Conservation (phyloP, 148 eudicot genomes). For the Nyssa sinensis region DNA sequence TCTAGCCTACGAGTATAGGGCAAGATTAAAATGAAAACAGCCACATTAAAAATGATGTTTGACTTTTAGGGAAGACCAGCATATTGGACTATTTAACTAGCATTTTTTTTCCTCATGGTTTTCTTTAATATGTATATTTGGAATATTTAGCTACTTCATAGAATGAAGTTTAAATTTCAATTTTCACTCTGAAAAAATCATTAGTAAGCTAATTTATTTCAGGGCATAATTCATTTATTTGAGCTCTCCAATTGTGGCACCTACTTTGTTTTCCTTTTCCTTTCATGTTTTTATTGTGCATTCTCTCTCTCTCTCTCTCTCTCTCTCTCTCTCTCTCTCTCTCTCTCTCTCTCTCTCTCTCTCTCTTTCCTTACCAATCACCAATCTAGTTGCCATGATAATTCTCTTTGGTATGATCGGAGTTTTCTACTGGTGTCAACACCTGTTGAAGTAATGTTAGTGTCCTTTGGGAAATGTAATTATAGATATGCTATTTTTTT, state of each 20-base stretch:
- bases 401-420: not conserved
- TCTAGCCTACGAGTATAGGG: not conserved
- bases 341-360: too few species aligned
- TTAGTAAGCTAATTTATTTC: not conserved
- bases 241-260: not conserved
- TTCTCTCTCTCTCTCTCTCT: too few species aligned
- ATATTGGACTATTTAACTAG: not conserved
- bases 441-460: not conserved
- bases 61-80: not conserved
- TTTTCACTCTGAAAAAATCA: not conserved
- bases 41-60: not conserved
- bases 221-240: not conserved
- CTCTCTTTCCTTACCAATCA: not conserved
- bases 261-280: not conserved
- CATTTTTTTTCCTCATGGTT: not conserved
- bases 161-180: not conserved
- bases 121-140: not conserved
- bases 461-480: not conserved
- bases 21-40: not conserved
- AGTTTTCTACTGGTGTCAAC: not conserved
- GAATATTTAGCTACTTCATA: not conserved
- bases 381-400: not conserved
- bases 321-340: too few species aligned
- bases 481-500: conserved; percentile 11
- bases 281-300: too few species aligned